phyloP scores from a whole-genome alignment of 345 rosid species.

The Toxicodendron radicans region DNA sequence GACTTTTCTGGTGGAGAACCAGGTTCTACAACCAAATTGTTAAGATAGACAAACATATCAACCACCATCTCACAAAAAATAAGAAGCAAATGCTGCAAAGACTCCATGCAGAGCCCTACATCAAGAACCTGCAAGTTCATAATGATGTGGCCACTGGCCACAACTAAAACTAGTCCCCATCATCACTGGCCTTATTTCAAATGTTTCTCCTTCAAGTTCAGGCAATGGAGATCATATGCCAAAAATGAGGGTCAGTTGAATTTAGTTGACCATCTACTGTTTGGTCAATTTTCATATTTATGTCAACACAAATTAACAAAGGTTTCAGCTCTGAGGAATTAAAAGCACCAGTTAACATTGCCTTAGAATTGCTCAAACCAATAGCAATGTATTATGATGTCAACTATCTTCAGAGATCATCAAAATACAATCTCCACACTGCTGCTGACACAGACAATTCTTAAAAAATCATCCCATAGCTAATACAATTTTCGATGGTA shows the following conservation, averaged over 20 bases:
- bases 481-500: neutral
- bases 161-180: neutral
- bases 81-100: neutral
- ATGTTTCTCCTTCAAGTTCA: neutral
- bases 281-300: neutral
- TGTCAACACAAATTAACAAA: neutral
- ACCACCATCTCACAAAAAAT: neutral
- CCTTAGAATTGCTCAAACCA: neutral
- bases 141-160: no score
- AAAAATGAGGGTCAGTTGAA: neutral
- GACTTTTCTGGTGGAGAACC: neutral
- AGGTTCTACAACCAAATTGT: neutral
- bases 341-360: neutral
- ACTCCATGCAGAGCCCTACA: no score
- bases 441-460: neutral
- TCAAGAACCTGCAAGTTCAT: neutral
- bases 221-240: neutral
- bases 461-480: neutral
- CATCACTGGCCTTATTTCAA: neutral
- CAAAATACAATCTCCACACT: neutral
- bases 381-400: neutral
- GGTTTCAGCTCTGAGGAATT: neutral
- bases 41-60: neutral
- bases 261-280: neutral
- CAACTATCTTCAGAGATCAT: neutral